A percentile compares a stretch with the other conserved stretches of the same genome.
These are phyloP conservation scores for Dactylellina cionopaga DNA, from an alignment of 2,329 filamentous ascomycete genomes.

Conservation along the genomic window DNA sequence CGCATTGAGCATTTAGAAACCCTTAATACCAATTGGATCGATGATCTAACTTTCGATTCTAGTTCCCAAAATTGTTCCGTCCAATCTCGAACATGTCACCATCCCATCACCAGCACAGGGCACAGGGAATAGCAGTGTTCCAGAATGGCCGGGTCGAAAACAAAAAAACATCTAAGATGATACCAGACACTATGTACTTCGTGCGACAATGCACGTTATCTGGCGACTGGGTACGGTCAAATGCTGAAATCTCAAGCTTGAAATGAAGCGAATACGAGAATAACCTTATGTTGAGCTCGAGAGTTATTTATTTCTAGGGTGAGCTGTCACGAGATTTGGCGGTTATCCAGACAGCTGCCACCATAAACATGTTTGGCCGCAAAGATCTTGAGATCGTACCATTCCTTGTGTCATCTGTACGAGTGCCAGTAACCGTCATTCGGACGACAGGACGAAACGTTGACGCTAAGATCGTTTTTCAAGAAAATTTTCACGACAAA, in stretches of 20 bases:
- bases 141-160: no score
- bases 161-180: background rate
- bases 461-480: constrained; percentile 15
- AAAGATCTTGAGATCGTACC: background rate
- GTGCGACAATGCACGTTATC: background rate
- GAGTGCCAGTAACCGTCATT: constrained; percentile 7
- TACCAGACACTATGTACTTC: background rate
- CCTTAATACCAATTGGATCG: background rate
- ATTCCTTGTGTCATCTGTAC: background rate
- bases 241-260: background rate
- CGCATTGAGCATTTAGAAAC: constrained; percentile 3
- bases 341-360: background rate
- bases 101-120: no score
- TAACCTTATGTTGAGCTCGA: background rate
- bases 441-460: background rate
- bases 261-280: constrained; percentile 27
- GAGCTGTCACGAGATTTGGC: constrained; percentile 11
- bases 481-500: constrained; percentile 24
- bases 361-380: background rate
- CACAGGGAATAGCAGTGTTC: no score
- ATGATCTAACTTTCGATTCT: no score
- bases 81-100: background rate
- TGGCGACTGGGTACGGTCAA: no score
- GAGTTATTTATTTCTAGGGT: background rate
- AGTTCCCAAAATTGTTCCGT: background rate